phyloP scores from a whole-genome alignment of 2,329 filamentous ascomycete species.

The Xylaria sp. region DNA sequence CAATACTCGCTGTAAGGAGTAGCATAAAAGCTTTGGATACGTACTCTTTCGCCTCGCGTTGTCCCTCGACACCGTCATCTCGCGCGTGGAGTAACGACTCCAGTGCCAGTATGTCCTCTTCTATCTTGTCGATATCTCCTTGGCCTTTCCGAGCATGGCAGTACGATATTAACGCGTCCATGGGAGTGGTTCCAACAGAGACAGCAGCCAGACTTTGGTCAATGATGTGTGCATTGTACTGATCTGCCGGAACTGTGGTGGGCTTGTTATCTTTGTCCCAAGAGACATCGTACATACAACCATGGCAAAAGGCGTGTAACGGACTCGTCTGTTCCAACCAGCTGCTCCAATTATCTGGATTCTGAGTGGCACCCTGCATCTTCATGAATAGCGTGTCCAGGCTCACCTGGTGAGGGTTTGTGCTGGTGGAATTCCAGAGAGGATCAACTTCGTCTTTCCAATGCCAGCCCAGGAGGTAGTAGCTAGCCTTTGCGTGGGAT shows the following conservation, averaged over 20 bases:
- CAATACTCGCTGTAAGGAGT: no score
- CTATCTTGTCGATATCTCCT: constrained; percentile 37
- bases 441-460: constrained; percentile 12
- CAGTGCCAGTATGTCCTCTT: constrained; percentile 46
- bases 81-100: constrained; percentile 44
- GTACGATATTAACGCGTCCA: constrained; percentile 54
- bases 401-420: background rate
- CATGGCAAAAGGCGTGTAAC: constrained; percentile 48
- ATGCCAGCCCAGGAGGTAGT: constrained; percentile 57
- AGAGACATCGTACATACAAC: constrained; percentile 52
- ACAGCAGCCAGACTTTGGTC: constrained; percentile 39
- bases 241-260: constrained; percentile 48
- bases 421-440: constrained; percentile 1
- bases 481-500: constrained; percentile 47
- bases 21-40: no score
- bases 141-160: constrained; percentile 41
- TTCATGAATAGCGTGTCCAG: constrained; percentile 41
- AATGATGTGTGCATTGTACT: constrained; percentile 33
- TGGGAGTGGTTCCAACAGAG: constrained; percentile 52
- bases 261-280: constrained; percentile 50
- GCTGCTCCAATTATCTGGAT: background rate
- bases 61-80: constrained; percentile 50
- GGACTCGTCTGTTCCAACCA: constrained; percentile 38
- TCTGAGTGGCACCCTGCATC: background rate
- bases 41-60: constrained; percentile 48